A percentile compares a stretch with the other conserved stretches of the same genome.
Conservation (phyloP, 1,284 basidiomycete genomes). For the Filobasidium uniguttulatum region DNA sequence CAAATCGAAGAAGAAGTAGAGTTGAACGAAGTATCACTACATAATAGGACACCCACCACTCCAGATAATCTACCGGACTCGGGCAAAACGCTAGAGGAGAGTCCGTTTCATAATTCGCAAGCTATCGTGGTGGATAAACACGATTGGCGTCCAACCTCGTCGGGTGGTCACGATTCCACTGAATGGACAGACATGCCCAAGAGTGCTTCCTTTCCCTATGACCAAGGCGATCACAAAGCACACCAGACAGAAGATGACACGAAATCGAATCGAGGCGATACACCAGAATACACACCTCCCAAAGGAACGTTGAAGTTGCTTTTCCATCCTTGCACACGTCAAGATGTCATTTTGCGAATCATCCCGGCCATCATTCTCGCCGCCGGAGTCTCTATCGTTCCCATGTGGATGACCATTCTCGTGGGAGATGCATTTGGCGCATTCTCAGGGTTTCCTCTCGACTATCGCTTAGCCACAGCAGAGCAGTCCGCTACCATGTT, state of each 20-base stretch:
- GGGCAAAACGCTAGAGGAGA: constrained; percentile 1
- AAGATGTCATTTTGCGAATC: constrained; percentile 45
- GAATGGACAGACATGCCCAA: background rate
- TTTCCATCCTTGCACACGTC: constrained; percentile 50
- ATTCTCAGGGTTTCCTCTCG: constrained; percentile 47
- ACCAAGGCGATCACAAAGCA: constrained; percentile 1
- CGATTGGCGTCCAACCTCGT: background rate
- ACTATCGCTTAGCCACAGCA: constrained; percentile 22
- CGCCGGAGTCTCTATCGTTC: constrained; percentile 58
- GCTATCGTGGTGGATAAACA: background rate
- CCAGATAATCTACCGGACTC: background rate
- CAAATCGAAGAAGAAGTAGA: constrained; percentile 10
- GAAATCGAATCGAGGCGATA: background rate
- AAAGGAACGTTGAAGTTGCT: constrained; percentile 47
- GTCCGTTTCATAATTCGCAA: constrained; percentile 11
- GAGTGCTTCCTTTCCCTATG: background rate
- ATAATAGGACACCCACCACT: background rate
- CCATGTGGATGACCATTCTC: constrained; percentile 84
- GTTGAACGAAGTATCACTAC: constrained; percentile 5
- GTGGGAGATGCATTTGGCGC: constrained; percentile 74
- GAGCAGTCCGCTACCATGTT: constrained; percentile 47
- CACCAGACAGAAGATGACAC: constrained; percentile 2
- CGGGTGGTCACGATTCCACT: background rate
- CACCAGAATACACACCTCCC: constrained; percentile 30
- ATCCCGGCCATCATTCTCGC: constrained; percentile 63